phyloP scores from a whole-genome alignment of 176 grass and related monocot genomes.

The Aegilops bicornis region DNA sequence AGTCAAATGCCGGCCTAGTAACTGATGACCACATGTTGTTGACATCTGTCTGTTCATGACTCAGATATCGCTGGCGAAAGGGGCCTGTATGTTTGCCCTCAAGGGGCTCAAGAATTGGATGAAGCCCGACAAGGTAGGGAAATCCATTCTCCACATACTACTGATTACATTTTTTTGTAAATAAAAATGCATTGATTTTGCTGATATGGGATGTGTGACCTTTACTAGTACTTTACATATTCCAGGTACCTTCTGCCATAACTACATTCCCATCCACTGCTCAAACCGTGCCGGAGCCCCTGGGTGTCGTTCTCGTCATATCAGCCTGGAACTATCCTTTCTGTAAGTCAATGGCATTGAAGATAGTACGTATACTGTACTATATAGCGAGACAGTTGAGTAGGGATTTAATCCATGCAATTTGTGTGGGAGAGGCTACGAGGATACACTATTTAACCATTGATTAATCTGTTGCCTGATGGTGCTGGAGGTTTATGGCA shows the following conservation, averaged over 20 bases:
- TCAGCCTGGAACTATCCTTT: conserved; percentile 98
- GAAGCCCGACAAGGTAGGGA: conserved; percentile 87
- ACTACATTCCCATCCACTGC: conserved; percentile 83
- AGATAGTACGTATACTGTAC: too few species aligned
- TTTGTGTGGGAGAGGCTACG: background rate
- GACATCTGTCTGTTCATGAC: conserved; percentile 4
- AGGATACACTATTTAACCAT: background rate
- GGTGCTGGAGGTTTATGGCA: background rate
- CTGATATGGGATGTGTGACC: background rate
- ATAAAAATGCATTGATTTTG: background rate
- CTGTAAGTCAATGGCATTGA: conserved; percentile 48
- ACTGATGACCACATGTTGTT: background rate
- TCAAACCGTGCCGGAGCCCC: conserved; percentile 69
- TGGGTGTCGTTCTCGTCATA: conserved; percentile 82
- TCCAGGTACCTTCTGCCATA: conserved; percentile 62
- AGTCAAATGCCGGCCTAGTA: background rate
- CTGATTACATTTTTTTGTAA: background rate
- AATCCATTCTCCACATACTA: background rate
- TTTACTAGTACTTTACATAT: background rate
- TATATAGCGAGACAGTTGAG: background rate
- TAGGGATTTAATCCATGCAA: background rate
- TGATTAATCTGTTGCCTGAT: background rate
- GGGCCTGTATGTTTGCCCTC: conserved; percentile 58
- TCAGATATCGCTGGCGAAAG: conserved; percentile 68
- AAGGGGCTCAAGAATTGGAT: conserved; percentile 81